These are phyloP conservation scores for Hymenoscyphus fraxineus DNA, from an alignment of 2,329 filamentous ascomycete species.

Conservation along the genomic window DNA sequence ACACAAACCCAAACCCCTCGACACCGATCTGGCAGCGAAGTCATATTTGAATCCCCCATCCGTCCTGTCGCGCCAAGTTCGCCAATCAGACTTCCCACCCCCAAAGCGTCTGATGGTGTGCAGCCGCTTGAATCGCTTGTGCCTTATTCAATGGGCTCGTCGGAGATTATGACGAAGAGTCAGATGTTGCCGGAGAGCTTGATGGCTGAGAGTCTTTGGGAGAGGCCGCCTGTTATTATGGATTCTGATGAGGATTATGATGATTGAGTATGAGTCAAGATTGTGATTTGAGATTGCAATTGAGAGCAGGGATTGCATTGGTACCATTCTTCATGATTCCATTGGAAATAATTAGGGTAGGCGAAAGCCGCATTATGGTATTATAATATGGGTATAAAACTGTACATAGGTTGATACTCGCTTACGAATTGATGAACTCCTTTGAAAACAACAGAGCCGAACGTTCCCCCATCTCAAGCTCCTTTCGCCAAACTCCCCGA, in stretches of 20 bases:
- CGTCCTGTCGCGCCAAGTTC: slow-evolving; percentile 25
- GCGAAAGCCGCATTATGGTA: background rate
- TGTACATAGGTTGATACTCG: background rate
- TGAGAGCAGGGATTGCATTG: background rate
- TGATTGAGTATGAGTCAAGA: slow-evolving; percentile 4
- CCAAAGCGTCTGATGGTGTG: slow-evolving; percentile 4
- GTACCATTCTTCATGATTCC: background rate
- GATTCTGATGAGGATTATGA: slow-evolving; percentile 42
- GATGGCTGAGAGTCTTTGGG: slow-evolving; percentile 38
- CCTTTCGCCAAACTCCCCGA: background rate
- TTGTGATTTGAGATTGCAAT: background rate
- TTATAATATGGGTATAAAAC: background rate
- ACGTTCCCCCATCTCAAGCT: background rate
- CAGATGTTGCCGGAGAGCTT: slow-evolving; percentile 51
- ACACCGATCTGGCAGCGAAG: slow-evolving; percentile 18
- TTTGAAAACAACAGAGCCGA: background rate
- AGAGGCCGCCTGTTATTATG: slow-evolving; percentile 40
- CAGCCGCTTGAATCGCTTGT: slow-evolving; percentile 17
- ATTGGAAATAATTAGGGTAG: background rate
- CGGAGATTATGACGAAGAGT: slow-evolving; percentile 46
- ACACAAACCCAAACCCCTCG: slow-evolving; percentile 26
- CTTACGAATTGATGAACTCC: background rate
- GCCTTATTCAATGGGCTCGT: slow-evolving; percentile 28
- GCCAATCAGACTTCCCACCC: slow-evolving; percentile 18
- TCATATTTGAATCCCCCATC: slow-evolving; percentile 30